Evolutionary conservation across 2,329 filamentous ascomycete genomes (phyloP).

Genomic region (Colletotrichum sp.): DNA sequence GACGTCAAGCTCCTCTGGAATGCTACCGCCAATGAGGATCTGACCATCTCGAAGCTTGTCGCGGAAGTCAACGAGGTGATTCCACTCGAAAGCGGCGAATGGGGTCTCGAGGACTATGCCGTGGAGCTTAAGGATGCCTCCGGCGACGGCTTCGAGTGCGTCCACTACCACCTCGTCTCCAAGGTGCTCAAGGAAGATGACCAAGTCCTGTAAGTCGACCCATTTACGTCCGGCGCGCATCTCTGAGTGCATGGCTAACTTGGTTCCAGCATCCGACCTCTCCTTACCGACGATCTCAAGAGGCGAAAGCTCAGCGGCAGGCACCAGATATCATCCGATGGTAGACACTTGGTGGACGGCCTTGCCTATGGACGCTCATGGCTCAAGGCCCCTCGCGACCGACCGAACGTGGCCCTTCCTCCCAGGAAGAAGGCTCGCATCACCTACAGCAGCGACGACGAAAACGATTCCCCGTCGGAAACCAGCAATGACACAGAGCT

Average conservation of each 20-base stretch:
- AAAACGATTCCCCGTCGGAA: constrained; percentile 42
- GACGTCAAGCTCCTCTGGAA: constrained; percentile 76
- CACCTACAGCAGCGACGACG: constrained; percentile 39
- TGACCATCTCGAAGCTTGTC: constrained; percentile 78
- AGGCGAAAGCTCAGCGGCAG: constrained; percentile 77
- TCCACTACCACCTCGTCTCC: constrained; percentile 80
- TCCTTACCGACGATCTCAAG: constrained; percentile 77
- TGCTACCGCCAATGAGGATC: constrained; percentile 59
- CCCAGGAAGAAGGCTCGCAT: constrained; percentile 73
- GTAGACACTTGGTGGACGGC: constrained; percentile 84
- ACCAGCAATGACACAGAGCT: constrained; percentile 32
- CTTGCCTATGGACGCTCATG: constrained; percentile 81
- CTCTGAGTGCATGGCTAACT: constrained; percentile 16
- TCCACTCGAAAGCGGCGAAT: constrained; percentile 80
- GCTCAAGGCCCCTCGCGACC: constrained; percentile 61
- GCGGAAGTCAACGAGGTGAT: constrained; percentile 80
- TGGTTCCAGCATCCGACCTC: constrained; percentile 71
- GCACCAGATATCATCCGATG: constrained; percentile 79
- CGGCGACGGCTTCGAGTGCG: constrained; percentile 77
- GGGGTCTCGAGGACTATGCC: constrained; percentile 89
- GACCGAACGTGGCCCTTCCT: constrained; percentile 74
- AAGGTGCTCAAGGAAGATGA: constrained; percentile 82
- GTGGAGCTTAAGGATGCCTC: constrained; percentile 70
- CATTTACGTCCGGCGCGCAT: background rate
- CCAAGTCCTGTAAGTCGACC: constrained; percentile 71